phyloP scores from a whole-genome alignment of 495 filamentous ascomycete species.

The Lasiosphaeria ovina region DNA sequence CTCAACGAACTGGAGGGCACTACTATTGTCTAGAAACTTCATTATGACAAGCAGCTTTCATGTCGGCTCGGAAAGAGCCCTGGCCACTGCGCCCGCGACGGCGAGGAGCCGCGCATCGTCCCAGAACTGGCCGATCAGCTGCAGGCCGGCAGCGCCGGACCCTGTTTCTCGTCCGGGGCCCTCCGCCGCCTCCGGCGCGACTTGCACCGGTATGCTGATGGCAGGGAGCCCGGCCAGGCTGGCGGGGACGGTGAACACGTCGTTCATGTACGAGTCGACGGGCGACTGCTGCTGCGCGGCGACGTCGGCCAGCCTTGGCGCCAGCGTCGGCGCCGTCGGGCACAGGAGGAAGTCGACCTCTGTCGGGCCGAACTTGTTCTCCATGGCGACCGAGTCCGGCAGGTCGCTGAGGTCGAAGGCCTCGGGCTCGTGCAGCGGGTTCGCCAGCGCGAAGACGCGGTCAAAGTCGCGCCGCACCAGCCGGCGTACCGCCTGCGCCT shows the following conservation, averaged over 20 bases:
- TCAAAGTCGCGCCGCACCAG: constrained; percentile 86
- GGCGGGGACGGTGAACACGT: constrained; percentile 94
- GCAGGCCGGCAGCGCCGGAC: constrained; percentile 62
- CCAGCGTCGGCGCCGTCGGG: constrained; percentile 77
- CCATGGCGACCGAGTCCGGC: constrained; percentile 37
- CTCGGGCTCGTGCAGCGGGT: constrained; percentile 58
- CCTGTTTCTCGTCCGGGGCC: constrained; percentile 18
- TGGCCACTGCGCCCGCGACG: constrained; percentile 48
- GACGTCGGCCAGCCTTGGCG: constrained; percentile 62
- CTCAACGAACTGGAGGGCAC: too few relatives aligned
- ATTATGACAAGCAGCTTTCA: too few relatives aligned
- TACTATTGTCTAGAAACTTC: too few relatives aligned
- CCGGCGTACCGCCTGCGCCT: constrained; percentile 84
- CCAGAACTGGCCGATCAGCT: constrained; percentile 88
- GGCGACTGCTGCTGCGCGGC: constrained; percentile 32
- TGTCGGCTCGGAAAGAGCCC: constrained; percentile 6
- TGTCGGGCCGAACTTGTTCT: constrained; percentile 44
- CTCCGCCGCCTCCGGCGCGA: constrained; percentile 21
- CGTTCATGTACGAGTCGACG: constrained; percentile 70
- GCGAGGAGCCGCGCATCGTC: constrained; percentile 69
- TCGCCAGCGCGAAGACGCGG: constrained; percentile 62
- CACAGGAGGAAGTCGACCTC: constrained; percentile 84
- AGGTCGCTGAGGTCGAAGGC: constrained; percentile 49
- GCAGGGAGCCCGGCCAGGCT: constrained; percentile 90
- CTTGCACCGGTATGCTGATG: constrained; percentile 71